Evolutionary conservation across 148 eudicot genomes (phyloP), one percentile per base, ranked within the genome.

Genomic region (Rhododendron mucronatum): DNA sequence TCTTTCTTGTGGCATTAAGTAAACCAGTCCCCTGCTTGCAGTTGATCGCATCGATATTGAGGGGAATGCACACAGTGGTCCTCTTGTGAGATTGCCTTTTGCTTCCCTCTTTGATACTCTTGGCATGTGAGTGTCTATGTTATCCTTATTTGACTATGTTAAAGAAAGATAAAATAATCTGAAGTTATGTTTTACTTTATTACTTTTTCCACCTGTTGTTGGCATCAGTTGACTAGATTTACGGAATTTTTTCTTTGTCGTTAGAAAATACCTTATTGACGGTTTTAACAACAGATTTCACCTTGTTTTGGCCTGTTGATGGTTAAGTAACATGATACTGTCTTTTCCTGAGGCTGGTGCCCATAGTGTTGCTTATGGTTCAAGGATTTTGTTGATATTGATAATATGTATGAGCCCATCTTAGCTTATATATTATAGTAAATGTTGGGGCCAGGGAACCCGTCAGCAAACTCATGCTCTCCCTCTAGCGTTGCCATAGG

Each of bases 81-180:
- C 94, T 50, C 88, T 92, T 90, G 93, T 92, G 84, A 95, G 97
- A 92, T 51, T 96, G 85, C 91, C 98, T 73, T 96, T 96, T 91
- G 98, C 99, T 84, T 90, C 93, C 85, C 95, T 96, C 48, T 95
- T 91, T 90, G 99, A 96, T 91, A 92, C 97, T 84, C 94, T 96
- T 90, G 95, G 97, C 92, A 95, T 92, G 98, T 96, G 88, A 95
- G 99, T 92, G 67, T 78, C 55, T 82, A 65, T 85, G 48, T 85
- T 55, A 82, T 55, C 26, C 20, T 82, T 37, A 35, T 82, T 57
- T 57, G 48, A 20, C 18, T 48, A 28, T 48, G 28, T 41, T 11
- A 11, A 50, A 30, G 13, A 71, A 71, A 82, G 53, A 28, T 48
- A 9, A 21, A 33, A 9, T 14, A 30, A 83, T 28, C 65, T 81